Base-by-base conservation (phyloP, 441 rosid species). In the Brassica balearica region DNA sequence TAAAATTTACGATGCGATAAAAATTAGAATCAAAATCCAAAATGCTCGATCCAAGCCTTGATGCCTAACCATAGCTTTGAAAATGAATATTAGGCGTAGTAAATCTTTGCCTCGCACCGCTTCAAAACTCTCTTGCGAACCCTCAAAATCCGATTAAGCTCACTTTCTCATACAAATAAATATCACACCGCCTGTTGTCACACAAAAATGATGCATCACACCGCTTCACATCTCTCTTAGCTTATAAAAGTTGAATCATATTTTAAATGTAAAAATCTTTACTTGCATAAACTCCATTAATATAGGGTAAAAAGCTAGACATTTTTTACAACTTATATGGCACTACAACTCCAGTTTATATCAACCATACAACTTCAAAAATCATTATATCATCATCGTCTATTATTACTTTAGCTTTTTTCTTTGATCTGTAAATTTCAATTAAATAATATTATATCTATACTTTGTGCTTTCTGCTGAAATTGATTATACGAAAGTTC, bases 401-500 rank as follows among this genome's bases (percentile, higher is more conserved):
- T 65, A 25, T 71, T 36, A 63, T 71, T 23, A 69, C 38, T 70
- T 36, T 63, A 77, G 29, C 69, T 65, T 72, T 78, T 61, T 15
- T 2, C 73, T 59, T 58, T 72, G 5, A 12, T 36, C 32, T 65
- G 36, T 59, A 58, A 46, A 41, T 17, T 29, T 65, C 27, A n/a
- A 19, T 65, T 77, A 12, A 27, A 63, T 62, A 51, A 38, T 3
- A 64, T 34, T 41, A 43, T 12, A 74, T 41, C 15, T 19, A 34
- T 63, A 53, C 78, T 70, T 80, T 65, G 7, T 65, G 80, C 83
- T 80, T 80, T 80, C 83, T 80, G 83, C 83, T 71, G 67, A 75
- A 75, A 43, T 75, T 70, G 69, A 80, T 80, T 17, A 65, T 59
- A 75, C 59, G 65, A 75, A 80, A 80, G 73, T 75, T 75, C 76